Base-by-base conservation (phyloP, 1,284 basidiomycete genomes). In the Austropuccinia psidii region DNA sequence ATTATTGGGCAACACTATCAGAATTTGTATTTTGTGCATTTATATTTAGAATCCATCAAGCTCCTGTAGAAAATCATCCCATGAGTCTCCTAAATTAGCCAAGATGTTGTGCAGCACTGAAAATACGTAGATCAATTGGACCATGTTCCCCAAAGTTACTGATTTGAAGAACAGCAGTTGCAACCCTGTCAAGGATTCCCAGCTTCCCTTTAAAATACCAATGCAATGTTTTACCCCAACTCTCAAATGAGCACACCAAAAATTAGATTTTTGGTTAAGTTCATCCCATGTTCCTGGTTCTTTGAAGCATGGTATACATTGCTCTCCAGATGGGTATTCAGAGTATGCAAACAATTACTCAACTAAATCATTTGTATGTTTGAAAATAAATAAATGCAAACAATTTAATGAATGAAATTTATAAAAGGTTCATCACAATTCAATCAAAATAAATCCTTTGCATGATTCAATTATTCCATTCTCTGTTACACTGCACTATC, bases 191-290 rank as follows among this genome's bases (percentile, higher is more conserved):
- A n/a, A n/a, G 43, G n/a, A 45, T 45, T 45, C 64, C 64, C 64
- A 66, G 4, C 64, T 19, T n/a, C 47, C 64, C 27, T 66, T 66
- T 9, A 66, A 49, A 31, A 66, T 54, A 7, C 65, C 65, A 27
- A 67, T 67, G 6, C 45, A 37, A n/a, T 67, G 65, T 31, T 54
- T 37, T 5, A 52, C 54, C 17, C 37, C 33, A 43, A 67, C 50
- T 4, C 50, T 29, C 5, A 37, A 9, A 31, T 55, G 52, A 4
- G 47, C 65, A 41, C 52, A 2, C 19, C 65, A 67, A 15, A 41
- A 67, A 37, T 67, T 67, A 41, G 54, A 67, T 29, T 67, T 24
- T 3, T 17, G 19, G 37, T 67, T 67, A 13, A 7, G 31, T 11
- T 19, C 15, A 1, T 29, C 31, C 19, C 55, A n/a, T 39, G 65